Evolutionary conservation across 2,329 filamentous ascomycete species (phyloP).

Genomic region (Cadophora luteo-olivacea): DNA sequence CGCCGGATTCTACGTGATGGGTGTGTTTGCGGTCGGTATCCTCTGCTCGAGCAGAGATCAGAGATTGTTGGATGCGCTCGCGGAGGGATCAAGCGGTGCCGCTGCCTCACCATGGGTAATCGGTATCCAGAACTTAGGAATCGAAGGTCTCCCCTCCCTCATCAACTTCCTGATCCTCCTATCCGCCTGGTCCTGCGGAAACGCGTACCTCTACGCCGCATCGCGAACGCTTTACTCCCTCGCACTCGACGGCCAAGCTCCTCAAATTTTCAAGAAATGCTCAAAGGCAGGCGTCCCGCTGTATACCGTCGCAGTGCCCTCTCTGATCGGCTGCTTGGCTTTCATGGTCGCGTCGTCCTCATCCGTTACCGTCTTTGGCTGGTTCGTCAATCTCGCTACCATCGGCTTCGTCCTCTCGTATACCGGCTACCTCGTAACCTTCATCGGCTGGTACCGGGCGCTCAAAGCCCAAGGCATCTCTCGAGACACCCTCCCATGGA

Average conservation of each 20-base stretch:
- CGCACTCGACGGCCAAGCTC: slow-evolving; percentile 20
- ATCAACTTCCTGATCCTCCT: slow-evolving; percentile 24
- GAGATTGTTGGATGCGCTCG: slow-evolving; percentile 16
- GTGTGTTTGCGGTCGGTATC: slow-evolving; percentile 22
- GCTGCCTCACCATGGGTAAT: slow-evolving; percentile 22
- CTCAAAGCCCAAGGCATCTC: slow-evolving; percentile 21
- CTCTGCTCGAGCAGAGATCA: slow-evolving; percentile 18
- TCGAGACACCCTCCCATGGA: slow-evolving; percentile 20
- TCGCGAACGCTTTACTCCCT: slow-evolving; percentile 23
- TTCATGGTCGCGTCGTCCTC: slow-evolving; percentile 22
- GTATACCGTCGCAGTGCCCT: slow-evolving; percentile 15
- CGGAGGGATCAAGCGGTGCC: slow-evolving; percentile 12
- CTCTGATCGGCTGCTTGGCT: slow-evolving; percentile 19
- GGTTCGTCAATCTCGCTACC: slow-evolving; percentile 25
- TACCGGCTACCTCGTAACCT: slow-evolving; percentile 21
- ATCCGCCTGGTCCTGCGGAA: slow-evolving; percentile 22
- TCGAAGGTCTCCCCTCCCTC: slow-evolving; percentile 11
- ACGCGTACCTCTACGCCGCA: slow-evolving; percentile 25
- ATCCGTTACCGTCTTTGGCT: slow-evolving; percentile 18
- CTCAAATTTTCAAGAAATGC: slow-evolving; percentile 23
- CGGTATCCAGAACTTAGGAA: slow-evolving; percentile 20
- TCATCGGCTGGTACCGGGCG: slow-evolving; percentile 22
- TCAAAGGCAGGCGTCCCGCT: slow-evolving; percentile 18
- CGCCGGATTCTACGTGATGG: slow-evolving; percentile 23
- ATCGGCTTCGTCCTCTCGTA: slow-evolving; percentile 23